phyloP scores from a whole-genome alignment of 2,329 filamentous ascomycete genomes.

The Phialemoniopsis sp. region DNA sequence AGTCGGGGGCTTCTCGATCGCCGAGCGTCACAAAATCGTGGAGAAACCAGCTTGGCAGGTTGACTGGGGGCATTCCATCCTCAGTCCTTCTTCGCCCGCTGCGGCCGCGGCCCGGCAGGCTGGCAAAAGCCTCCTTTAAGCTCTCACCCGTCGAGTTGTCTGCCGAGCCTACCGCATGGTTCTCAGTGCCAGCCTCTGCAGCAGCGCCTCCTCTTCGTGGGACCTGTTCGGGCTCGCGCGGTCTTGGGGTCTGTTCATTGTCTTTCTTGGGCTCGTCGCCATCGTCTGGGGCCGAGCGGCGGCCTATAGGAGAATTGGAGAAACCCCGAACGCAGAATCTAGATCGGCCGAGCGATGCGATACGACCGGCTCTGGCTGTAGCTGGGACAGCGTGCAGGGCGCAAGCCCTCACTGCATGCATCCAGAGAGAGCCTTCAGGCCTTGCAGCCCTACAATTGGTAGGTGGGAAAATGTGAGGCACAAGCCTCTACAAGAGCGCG shows the following conservation, averaged over 20 bases:
- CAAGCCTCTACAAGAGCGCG: no score
- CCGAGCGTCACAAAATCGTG: constrained; percentile 40
- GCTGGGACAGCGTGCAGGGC: constrained; percentile 13
- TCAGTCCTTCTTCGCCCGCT: no score
- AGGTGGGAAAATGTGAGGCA: no score
- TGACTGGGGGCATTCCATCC: constrained; percentile 39
- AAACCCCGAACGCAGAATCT: no score
- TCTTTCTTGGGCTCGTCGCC: background rate
- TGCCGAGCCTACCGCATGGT: background rate
- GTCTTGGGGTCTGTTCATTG: background rate
- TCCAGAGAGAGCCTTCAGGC: constrained; percentile 9
- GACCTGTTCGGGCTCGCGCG: no score
- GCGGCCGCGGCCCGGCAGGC: constrained; percentile 24
- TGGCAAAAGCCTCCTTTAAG: constrained; percentile 9
- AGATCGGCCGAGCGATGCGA: no score
- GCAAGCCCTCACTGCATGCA: constrained; percentile 17
- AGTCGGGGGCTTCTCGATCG: constrained; percentile 15
- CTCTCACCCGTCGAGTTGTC: background rate
- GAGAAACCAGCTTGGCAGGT: constrained; percentile 55
- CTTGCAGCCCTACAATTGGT: no score
- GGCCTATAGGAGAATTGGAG: no score
- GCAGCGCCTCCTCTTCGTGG: background rate
- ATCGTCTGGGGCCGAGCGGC: constrained; percentile 2
- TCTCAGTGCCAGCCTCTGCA: background rate
- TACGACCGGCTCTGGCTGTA: no score